Evolutionary conservation across 306 rosid species (phyloP).

Genomic region (Pterocarpus macrocarpus): DNA sequence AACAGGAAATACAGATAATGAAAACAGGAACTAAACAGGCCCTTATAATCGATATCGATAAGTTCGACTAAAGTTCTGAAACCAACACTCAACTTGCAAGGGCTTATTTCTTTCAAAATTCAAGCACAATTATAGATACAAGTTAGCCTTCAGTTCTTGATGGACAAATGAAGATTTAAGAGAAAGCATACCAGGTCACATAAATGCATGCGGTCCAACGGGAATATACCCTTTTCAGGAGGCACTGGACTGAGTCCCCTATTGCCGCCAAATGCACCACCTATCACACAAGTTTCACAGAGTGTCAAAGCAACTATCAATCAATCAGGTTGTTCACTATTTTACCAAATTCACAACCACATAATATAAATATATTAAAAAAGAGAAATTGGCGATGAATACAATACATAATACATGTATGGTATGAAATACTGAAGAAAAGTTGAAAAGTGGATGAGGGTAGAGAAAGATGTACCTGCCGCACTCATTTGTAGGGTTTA

Average conservation of each 20-base stretch:
- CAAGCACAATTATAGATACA: background rate
- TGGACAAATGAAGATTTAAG: background rate
- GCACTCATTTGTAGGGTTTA: background rate
- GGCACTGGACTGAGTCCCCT: constrained; percentile 93
- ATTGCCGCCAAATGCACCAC: constrained; percentile 98
- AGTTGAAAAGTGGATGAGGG: background rate
- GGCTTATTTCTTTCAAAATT: background rate
- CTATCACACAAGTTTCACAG: constrained; percentile 50
- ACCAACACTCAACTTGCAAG: background rate
- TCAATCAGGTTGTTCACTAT: background rate
- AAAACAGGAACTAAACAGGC: too few species aligned
- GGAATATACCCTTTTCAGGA: constrained; percentile 97
- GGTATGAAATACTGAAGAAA: too few species aligned
- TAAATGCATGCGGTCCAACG: constrained; percentile 93
- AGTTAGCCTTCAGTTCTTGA: background rate
- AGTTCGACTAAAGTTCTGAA: background rate
- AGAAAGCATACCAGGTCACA: constrained; percentile 79
- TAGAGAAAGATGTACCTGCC: background rate
- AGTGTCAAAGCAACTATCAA: constrained; percentile 11
- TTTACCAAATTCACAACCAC: background rate
- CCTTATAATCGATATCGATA: too few species aligned
- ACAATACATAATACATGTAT: too few species aligned
- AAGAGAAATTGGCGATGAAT: too few species aligned
- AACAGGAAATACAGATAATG: too few species aligned
- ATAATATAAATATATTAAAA: too few species aligned